Conservation (phyloP, 2,329 filamentous ascomycete species). For the Epicoccum sorghinum region DNA sequence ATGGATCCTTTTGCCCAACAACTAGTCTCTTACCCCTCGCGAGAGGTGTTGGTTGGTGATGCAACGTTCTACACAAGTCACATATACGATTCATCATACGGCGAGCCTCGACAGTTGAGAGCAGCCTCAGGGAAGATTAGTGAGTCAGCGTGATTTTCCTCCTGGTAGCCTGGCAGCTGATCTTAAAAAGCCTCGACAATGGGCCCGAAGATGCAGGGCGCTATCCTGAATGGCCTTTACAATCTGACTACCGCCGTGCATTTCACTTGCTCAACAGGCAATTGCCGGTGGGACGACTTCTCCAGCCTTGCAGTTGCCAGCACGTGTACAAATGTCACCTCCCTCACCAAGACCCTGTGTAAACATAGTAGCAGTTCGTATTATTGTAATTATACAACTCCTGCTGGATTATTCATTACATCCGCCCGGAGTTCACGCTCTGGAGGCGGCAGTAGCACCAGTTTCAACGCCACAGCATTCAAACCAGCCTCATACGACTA, state of each 20-base stretch:
- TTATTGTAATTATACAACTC: background rate
- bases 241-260: background rate
- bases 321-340: background rate
- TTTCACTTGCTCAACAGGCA: background rate
- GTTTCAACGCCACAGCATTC: background rate
- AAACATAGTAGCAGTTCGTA: background rate
- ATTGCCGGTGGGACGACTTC: constrained; percentile 3
- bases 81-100: constrained; percentile 4
- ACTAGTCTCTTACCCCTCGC: background rate
- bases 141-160: background rate
- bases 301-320: background rate
- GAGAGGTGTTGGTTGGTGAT: background rate
- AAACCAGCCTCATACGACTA: background rate
- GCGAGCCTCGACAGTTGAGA: background rate
- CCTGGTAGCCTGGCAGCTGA: no score
- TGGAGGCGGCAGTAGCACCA: background rate
- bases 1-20: constrained; percentile 7
- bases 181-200: background rate
- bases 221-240: constrained; percentile 1
- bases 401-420: background rate
- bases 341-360: background rate
- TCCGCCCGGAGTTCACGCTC: background rate
- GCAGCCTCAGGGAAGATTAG: background rate
- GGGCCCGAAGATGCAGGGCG: constrained; percentile 4
- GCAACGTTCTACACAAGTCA: constrained; percentile 3